phyloP scores from a whole-genome alignment of 176 grass and related monocot genomes.

The Avena atlantica region DNA sequence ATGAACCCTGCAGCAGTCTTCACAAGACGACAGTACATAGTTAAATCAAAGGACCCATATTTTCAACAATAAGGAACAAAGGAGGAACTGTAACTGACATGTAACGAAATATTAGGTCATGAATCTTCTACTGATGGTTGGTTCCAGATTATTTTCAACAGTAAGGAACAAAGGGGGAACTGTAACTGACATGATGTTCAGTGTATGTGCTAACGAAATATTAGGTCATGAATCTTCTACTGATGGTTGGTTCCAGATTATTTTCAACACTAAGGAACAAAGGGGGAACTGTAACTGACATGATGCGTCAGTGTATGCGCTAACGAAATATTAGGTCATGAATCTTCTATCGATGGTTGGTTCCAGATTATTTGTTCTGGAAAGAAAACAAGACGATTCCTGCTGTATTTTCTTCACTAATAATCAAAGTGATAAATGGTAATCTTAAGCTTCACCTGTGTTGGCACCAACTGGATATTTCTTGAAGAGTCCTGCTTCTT shows the following conservation, averaged over 20 bases:
- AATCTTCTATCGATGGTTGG: background rate
- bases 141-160: background rate
- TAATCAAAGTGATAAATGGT: background rate
- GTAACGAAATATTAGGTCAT: background rate
- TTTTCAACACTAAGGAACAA: background rate
- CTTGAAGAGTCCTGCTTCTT: background rate
- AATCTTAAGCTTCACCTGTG: background rate
- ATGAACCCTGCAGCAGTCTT: background rate
- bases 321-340: background rate
- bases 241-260: slow-evolving; percentile 7
- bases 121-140: slow-evolving; percentile 7
- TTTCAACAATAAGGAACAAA: slow-evolving; percentile 2
- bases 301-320: background rate
- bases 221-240: slow-evolving; percentile 1
- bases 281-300: slow-evolving; percentile 21
- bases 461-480: background rate
- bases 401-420: background rate
- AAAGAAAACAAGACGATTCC: slow-evolving; percentile 1
- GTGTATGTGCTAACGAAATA: background rate
- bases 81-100: background rate
- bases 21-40: background rate
- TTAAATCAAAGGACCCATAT: background rate
- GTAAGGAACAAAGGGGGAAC: slow-evolving; percentile 4
- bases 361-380: slow-evolving; percentile 1
- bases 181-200: slow-evolving; percentile 18